Percentiles rank a stretch among this genome's conserved stretches.
Conservation (phyloP, 169 alveolate species). For the Pseudocohnilembus persalinus region DNA sequence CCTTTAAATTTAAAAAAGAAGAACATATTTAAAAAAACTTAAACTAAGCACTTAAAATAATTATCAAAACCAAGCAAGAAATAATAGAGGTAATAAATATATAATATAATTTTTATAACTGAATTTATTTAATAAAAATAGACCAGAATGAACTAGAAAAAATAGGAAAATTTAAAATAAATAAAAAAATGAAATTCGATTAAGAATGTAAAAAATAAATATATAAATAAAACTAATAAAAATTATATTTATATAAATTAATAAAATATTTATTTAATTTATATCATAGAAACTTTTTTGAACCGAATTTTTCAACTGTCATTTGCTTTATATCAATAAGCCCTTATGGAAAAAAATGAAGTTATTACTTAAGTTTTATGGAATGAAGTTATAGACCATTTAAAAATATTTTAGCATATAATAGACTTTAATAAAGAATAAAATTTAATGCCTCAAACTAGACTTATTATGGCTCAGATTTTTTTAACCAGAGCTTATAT, state of each 20-base stretch:
- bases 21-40: too few relatives aligned
- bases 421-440: not conserved
- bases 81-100: too few relatives aligned
- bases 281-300: not conserved
- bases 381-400: not conserved
- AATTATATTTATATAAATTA: too few relatives aligned
- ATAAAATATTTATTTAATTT: too few relatives aligned
- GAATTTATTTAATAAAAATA: too few relatives aligned
- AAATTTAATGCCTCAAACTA: too few relatives aligned
- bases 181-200: not conserved
- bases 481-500: not conserved
- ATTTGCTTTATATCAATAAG: not conserved
- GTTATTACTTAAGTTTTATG: not conserved
- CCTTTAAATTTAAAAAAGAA: too few relatives aligned
- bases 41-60: too few relatives aligned
- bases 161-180: not conserved
- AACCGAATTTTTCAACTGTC: not conserved
- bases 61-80: too few relatives aligned
- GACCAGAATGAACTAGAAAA: not conserved
- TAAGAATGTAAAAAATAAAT: not conserved
- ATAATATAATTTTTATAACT: too few relatives aligned
- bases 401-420: too few relatives aligned
- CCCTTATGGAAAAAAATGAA: not conserved
- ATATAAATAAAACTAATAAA: too few relatives aligned
- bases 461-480: not conserved